Evolutionary conservation across 768 basidiomycete species (phyloP), one percentile per base, ranked within the genome.

Genomic region (Pisolithus albus): DNA sequence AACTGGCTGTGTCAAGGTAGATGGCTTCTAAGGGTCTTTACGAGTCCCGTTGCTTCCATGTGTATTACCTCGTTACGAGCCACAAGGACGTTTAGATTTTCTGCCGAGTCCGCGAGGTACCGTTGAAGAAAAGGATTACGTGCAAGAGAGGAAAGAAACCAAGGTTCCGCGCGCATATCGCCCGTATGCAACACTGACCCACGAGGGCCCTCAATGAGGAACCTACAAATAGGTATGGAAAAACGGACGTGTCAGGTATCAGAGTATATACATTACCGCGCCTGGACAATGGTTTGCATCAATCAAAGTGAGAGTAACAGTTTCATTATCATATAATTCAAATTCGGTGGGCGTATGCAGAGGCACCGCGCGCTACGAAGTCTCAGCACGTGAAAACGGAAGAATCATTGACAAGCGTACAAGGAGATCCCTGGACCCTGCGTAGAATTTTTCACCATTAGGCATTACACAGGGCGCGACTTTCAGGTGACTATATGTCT

Each of bases 231-330:
- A 11, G 48, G 34, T 8, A 8, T 51, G 26, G 42, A 49, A 21
- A 28, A 21, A 11, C 18, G 28, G 19, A 41, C 40, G 38, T 23
- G 19, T 32, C 6, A 32, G 23, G 24, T 6, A 0, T 34, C 7
- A 39, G 18, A 18, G 26, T 4, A 69, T 82, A 24, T 60, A 92
- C 93, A 97, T 95, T 39, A 92, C 85, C 0, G 92, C 86, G 0
- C 94, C 94, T 10, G 92, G 94, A 63, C 93, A 96, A 64, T 97
- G 94, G 61, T 96, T 96, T 0, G 94, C 94, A 60, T 94, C 89
- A 7, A 96, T 66, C 9, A 88, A 75, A 0, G 92, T 94, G 51
- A 96, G 75, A 0, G 75, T 82, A 9, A 95, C 84, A 4, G 63
- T 65, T 57, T 84, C 79, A 7, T 70, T 70, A 21, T 76, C 69